phyloP scores from a whole-genome alignment of 257 asterid genomes.

The Cynanchum wilfordii region DNA sequence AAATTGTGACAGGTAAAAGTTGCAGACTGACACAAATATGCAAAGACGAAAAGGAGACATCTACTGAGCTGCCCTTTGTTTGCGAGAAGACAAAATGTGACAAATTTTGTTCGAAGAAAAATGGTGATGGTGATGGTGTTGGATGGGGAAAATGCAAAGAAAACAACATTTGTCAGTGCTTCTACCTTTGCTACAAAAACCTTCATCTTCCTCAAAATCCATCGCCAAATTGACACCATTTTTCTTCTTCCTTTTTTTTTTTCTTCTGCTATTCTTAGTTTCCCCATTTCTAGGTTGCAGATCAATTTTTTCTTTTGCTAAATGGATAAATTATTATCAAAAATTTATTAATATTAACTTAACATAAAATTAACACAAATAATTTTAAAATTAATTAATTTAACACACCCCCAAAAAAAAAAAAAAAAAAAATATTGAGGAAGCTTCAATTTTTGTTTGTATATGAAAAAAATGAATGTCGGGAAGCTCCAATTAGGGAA shows the following conservation, averaged over 20 bases:
- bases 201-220: neutral
- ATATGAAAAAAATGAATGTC: no score
- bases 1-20: neutral
- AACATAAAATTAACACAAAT: no score
- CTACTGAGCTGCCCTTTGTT: conserved; percentile 2
- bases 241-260: neutral
- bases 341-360: no score
- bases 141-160: conserved; percentile 11
- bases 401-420: no score
- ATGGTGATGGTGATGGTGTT: neutral
- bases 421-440: no score
- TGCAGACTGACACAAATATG: conserved; percentile 4
- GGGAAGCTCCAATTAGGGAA: no score
- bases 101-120: neutral
- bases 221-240: neutral
- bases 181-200: neutral
- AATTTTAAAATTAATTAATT: no score
- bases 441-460: no score
- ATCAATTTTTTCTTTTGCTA: no score
- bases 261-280: no score
- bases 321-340: no score
- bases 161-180: neutral
- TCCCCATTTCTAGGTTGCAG: no score
- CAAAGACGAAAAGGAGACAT: conserved; percentile 5
- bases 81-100: neutral